Evolutionary conservation across 2,329 filamentous ascomycete genomes (phyloP).

Genomic region (Penicillium nordicum): DNA sequence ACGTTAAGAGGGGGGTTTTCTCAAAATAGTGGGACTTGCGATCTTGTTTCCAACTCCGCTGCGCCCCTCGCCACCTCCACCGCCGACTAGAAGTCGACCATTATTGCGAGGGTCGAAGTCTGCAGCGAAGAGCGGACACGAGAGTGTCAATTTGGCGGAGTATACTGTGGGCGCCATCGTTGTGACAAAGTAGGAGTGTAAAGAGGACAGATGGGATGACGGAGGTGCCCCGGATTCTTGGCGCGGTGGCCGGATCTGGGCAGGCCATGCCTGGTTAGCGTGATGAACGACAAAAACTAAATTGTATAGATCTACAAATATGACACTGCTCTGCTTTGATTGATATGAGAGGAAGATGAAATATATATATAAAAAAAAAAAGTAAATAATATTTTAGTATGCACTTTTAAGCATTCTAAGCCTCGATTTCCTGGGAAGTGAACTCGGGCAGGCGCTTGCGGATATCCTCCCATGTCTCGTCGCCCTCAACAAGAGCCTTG

Average conservation of each 20-base stretch:
- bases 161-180: constrained; percentile 40
- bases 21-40: constrained; percentile 47
- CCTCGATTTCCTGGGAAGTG: constrained; percentile 64
- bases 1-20: neutral
- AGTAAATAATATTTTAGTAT: constrained; percentile 17
- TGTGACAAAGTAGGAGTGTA: constrained; percentile 4
- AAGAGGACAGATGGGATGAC: constrained; percentile 24
- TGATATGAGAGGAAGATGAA: neutral
- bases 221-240: constrained; percentile 30
- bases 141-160: constrained; percentile 62
- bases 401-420: constrained; percentile 25
- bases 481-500: constrained; percentile 59
- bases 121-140: constrained; percentile 81
- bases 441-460: constrained; percentile 77
- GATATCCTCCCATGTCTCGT: constrained; percentile 67
- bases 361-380: constrained; percentile 3
- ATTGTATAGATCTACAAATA: neutral
- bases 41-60: constrained; percentile 86
- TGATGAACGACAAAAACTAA: neutral
- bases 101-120: constrained; percentile 83
- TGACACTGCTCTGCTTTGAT: neutral
- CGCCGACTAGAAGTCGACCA: constrained; percentile 73
- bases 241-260: constrained; percentile 19
- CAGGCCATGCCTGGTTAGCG: constrained; percentile 8
- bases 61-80: constrained; percentile 78